A percentile compares a stretch with the other conserved stretches of the same genome.
phyloP scores from a whole-genome alignment of 2,329 filamentous ascomycete genomes.

The Scedosporium minutisporum region DNA sequence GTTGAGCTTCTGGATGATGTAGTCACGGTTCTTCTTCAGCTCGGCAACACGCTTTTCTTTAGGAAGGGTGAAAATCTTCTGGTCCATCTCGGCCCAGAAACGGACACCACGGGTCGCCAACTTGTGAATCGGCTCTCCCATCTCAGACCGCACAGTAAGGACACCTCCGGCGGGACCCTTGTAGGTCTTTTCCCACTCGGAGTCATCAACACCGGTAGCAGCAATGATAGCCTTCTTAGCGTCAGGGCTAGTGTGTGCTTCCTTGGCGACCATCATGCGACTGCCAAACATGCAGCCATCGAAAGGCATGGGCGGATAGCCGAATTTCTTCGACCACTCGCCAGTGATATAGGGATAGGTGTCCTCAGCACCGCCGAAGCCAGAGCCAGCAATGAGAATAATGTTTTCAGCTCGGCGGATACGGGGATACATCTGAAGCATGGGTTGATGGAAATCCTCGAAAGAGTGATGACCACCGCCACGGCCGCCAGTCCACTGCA shows the following conservation, averaged over 20 bases:
- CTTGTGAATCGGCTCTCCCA: constrained; percentile 99
- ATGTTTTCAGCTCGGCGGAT: constrained; percentile 81
- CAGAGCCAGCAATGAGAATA: constrained; percentile 80
- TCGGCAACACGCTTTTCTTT: constrained; percentile 87
- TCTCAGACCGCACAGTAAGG: constrained; percentile 94
- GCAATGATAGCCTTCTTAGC: constrained; percentile 88
- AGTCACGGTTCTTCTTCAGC: constrained; percentile 76
- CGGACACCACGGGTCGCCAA: constrained; percentile 89
- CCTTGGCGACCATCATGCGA: constrained; percentile 91
- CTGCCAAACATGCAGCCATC: constrained; percentile 86
- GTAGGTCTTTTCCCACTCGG: constrained; percentile 87
- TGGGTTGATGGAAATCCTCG: constrained; percentile 89
- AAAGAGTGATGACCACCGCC: constrained; percentile 92
- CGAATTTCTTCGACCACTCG: constrained; percentile 76
- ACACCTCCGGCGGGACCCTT: constrained; percentile 85
- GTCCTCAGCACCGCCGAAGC: constrained; percentile 82
- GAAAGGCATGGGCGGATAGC: constrained; percentile 88
- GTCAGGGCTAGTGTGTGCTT: constrained; percentile 76
- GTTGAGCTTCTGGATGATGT: constrained; percentile 93
- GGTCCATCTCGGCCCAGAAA: constrained; percentile 98
- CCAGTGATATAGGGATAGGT: constrained; percentile 90
- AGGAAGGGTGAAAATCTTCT: constrained; percentile 93
- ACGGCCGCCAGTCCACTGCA: constrained; percentile 92
- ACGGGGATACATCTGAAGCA: constrained; percentile 82
- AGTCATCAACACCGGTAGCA: constrained; percentile 71